Conservation (phyloP, 208 protist species). For the Crithidia fasciculata region DNA sequence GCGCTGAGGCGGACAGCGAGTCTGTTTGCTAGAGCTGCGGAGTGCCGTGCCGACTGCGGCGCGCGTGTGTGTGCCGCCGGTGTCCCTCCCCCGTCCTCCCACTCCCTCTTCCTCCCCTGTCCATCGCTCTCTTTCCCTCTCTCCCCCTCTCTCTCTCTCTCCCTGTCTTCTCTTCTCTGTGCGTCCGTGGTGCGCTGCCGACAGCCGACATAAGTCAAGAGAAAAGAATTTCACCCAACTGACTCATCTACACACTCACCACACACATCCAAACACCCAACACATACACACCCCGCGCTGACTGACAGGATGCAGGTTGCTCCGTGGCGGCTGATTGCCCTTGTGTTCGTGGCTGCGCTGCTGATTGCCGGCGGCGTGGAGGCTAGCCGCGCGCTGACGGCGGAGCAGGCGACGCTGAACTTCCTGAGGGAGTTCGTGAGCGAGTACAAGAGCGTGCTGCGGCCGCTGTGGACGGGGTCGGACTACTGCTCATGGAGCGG, state of each 20-base stretch:
- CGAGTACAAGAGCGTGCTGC: slow-evolving; percentile 20
- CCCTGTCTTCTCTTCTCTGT: not conserved
- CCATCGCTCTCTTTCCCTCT: not conserved
- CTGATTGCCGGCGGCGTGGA: slow-evolving; percentile 17
- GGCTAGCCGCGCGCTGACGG: not conserved
- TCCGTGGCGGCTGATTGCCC: slow-evolving; percentile 4
- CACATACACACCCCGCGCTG: slow-evolving; percentile 1
- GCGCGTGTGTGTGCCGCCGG: too few relatives aligned
- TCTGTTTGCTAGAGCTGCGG: too few relatives aligned
- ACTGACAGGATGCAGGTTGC: slow-evolving; percentile 1
- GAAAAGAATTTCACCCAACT: not conserved
- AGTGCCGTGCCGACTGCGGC: too few relatives aligned
- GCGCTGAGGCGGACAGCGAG: too few relatives aligned
- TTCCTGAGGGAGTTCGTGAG: slow-evolving; percentile 27
- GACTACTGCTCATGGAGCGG: slow-evolving; percentile 32
- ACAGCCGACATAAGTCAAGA: not conserved
- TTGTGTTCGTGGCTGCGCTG: slow-evolving; percentile 10
- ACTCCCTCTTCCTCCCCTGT: not conserved
- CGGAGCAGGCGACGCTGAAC: slow-evolving; percentile 26
- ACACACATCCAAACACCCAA: not conserved
- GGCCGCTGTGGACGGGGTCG: slow-evolving; percentile 18
- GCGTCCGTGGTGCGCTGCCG: not conserved
- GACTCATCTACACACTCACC: not conserved
- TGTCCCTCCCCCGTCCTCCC: too few relatives aligned
- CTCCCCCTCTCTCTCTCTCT: not conserved